Percentiles rank a stretch among this genome's conserved stretches.
phyloP scores from a whole-genome alignment of 1,139 yeast species.

The Geotrichum klebahnii region DNA sequence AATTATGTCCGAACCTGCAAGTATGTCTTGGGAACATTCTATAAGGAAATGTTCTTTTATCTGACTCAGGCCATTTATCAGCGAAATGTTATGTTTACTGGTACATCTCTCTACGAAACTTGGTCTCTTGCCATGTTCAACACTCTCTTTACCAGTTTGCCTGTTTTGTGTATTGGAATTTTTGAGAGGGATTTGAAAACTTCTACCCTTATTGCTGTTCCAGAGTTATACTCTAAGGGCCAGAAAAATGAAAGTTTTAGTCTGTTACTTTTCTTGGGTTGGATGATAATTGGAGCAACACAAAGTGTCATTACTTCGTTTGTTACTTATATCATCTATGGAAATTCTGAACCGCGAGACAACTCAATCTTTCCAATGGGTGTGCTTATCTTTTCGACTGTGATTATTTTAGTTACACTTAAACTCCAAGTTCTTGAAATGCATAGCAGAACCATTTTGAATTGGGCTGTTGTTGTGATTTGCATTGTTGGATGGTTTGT shows the following conservation, averaged over 20 bases:
- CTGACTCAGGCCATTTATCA: constrained; percentile 85
- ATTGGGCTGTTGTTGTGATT: constrained; percentile 63
- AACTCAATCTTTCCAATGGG: constrained; percentile 81
- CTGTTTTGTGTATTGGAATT: constrained; percentile 88
- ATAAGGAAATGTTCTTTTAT: constrained; percentile 86
- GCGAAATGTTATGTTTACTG: constrained; percentile 81
- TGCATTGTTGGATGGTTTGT: constrained; percentile 80
- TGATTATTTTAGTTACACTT: constrained; percentile 69
- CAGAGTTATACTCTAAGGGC: constrained; percentile 80
- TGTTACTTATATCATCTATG: constrained; percentile 63
- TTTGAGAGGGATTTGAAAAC: constrained; percentile 87
- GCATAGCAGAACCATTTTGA: constrained; percentile 71
- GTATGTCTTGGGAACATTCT: constrained; percentile 87
- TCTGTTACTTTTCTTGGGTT: constrained; percentile 59
- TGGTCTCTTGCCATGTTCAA: constrained; percentile 98
- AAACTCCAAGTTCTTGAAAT: constrained; percentile 81
- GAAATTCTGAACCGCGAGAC: constrained; percentile 57
- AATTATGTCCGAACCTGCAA: constrained; percentile 88
- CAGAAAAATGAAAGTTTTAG: constrained; percentile 73
- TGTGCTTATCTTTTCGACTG: constrained; percentile 63
- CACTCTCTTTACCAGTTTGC: constrained; percentile 86
- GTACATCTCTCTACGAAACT: constrained; percentile 86
- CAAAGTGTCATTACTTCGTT: constrained; percentile 73
- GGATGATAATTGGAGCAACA: constrained; percentile 74
- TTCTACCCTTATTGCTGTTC: constrained; percentile 82